Base-by-base conservation (phyloP, 2,329 filamentous ascomycete species). In the Rutstroemia sp. region DNA sequence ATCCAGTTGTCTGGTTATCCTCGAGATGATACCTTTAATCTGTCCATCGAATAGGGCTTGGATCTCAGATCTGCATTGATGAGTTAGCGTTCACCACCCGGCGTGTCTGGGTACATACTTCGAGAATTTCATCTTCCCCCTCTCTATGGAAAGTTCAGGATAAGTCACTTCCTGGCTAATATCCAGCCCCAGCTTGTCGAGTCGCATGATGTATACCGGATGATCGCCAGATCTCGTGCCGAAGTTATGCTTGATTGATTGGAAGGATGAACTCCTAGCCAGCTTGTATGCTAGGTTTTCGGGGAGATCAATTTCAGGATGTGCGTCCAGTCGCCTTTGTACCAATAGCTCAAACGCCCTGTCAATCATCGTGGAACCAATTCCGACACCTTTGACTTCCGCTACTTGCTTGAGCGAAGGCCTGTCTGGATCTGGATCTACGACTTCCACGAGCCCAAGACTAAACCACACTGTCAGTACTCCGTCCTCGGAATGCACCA, bases 291-390 rank as follows among this genome's bases (percentile, higher is more conserved):
- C 69, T 49, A 69, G 69, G 58, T 75, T 68, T 0, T 63, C 63
- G 0, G 74, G 73, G 1, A 77, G 66, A 9, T 64, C 61, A 6
- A 63, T 53, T 5, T 64, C 61, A 2, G 73, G 62, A 3, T 75
- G 6, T 19, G 14, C 71, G 9, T 65, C 64, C 4, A 77, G 60
- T 12, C 75, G 67, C 45, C 67, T 64, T 7, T 69, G 66, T 2
- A 77, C 71, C 16, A 76, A 64, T 2, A 65, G 66, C 8, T 72
- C 60, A 57, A 77, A 77, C 27, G 39, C 54, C 34, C 0, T 71
- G 68, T 77, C 75, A 50, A 78, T 76, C n/a, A 77, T 65, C 0
- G 73, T 72, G 0, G 74, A 72, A 0, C 75, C 75, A 23, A 77
- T 74, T 0, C 75, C 74, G 5, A 76, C 68, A n/a, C 75, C 75